Conservation (phyloP, 139 green algal genomes). For the Chlamydomonas asymmetrica region DNA sequence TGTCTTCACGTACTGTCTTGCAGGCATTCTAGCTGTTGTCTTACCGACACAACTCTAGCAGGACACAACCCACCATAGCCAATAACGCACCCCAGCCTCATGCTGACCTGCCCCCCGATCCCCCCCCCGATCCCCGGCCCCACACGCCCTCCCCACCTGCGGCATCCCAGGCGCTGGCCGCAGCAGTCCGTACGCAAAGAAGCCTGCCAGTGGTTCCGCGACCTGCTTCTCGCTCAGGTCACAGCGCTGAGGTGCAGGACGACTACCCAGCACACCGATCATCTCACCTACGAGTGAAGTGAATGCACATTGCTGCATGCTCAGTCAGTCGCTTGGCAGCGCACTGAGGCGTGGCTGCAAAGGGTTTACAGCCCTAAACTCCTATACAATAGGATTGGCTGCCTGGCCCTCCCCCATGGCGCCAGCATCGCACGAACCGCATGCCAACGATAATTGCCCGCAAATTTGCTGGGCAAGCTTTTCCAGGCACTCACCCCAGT, state of each 20-base stretch:
- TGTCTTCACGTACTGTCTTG: neutral
- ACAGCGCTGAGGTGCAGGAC: neutral
- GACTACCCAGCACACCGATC: slow-evolving; percentile 4
- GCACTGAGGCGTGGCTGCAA: neutral
- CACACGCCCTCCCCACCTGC: slow-evolving; percentile 23
- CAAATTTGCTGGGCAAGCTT: neutral
- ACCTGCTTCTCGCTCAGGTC: slow-evolving; percentile 19
- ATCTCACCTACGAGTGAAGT: neutral
- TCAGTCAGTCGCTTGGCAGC: neutral
- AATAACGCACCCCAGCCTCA: neutral
- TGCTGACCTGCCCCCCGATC: neutral
- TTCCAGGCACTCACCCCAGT: slow-evolving; percentile 40
- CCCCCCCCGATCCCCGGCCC: neutral
- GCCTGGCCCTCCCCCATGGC: neutral
- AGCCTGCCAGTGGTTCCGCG: slow-evolving; percentile 37
- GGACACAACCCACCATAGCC: neutral
- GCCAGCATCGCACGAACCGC: neutral
- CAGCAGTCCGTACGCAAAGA: slow-evolving; percentile 46
- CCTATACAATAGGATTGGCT: neutral
- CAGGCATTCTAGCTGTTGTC: neutral
- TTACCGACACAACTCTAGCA: neutral
- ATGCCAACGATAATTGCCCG: too few species aligned
- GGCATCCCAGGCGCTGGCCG: slow-evolving; percentile 15
- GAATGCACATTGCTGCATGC: neutral
- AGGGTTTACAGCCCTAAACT: neutral